Conservation (phyloP, 192 early-diverging fungal species). For the Podila epicladia region DNA sequence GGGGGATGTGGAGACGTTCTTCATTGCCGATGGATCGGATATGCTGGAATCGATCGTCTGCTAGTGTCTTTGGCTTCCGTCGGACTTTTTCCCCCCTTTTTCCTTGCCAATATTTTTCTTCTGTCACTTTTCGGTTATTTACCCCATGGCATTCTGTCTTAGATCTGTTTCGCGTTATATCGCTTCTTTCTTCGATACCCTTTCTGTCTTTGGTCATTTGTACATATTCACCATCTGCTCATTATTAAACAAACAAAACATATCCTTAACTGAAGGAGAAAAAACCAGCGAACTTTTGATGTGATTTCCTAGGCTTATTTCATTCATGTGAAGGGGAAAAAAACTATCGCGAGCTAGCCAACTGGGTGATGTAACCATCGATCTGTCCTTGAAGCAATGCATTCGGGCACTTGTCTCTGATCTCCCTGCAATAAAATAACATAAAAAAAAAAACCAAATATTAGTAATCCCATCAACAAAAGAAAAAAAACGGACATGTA, state of each 20-base stretch:
- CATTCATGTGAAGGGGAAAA: background rate
- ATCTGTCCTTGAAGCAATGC: constrained; percentile 36
- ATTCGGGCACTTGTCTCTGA: constrained; percentile 47
- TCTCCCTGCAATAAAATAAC: constrained; percentile 17
- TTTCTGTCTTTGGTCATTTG: too few relatives aligned
- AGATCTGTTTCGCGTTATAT: too few relatives aligned
- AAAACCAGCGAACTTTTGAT: too few relatives aligned
- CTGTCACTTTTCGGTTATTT: background rate
- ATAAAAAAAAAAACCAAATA: background rate
- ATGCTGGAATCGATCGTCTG: constrained; percentile 39
- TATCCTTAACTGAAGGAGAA: too few relatives aligned
- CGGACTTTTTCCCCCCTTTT: too few relatives aligned
- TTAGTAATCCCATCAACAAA: background rate
- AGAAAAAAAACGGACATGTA: background rate
- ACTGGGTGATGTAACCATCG: constrained; percentile 31
- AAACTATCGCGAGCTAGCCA: constrained; percentile 11
- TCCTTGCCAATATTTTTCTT: background rate
- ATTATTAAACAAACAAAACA: too few relatives aligned
- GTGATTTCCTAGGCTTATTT: too few relatives aligned
- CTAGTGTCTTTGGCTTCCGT: too few relatives aligned
- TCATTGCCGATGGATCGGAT: constrained; percentile 52
- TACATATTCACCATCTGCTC: too few relatives aligned
- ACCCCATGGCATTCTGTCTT: too few relatives aligned
- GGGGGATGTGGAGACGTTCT: constrained; percentile 58
- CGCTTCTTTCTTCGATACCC: too few relatives aligned